Percentiles rank a stretch among this genome's conserved stretches.
Evolutionary conservation across 441 rosid genomes (phyloP).

Genomic region (Erodium trifolium): DNA sequence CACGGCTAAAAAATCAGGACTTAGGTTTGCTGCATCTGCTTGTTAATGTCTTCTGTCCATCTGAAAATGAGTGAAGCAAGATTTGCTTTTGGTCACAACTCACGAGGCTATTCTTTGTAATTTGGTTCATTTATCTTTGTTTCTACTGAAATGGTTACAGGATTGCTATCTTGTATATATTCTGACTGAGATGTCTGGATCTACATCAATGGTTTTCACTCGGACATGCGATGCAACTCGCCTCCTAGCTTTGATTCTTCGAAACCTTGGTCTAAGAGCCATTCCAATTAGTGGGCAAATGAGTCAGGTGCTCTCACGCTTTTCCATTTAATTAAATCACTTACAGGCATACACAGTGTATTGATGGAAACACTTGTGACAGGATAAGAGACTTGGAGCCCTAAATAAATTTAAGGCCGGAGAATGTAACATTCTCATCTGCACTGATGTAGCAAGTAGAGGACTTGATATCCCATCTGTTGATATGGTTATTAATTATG

Average conservation of each 20-base stretch:
- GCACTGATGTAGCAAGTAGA: slow-evolving; percentile 96
- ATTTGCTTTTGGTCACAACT: neutral
- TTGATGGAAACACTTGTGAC: slow-evolving; percentile 17
- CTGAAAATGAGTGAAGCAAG: neutral
- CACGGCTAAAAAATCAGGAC: neutral
- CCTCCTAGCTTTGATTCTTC: slow-evolving; percentile 61
- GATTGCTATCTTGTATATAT: slow-evolving; percentile 93
- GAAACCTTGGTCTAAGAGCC: slow-evolving; percentile 87
- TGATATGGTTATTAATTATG: slow-evolving; percentile 85
- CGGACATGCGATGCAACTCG: slow-evolving; percentile 88
- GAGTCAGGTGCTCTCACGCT: slow-evolving; percentile 51
- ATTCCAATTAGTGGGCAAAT: slow-evolving; percentile 96
- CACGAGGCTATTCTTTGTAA: neutral
- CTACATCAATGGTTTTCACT: slow-evolving; percentile 87
- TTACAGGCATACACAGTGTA: slow-evolving; percentile 7
- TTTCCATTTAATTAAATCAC: neutral
- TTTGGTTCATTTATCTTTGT: slow-evolving; percentile 1
- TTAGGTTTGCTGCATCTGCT: neutral
- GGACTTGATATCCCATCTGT: slow-evolving; percentile 96
- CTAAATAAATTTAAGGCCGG: slow-evolving; percentile 89
- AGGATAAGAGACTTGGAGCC: slow-evolving; percentile 97
- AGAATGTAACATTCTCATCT: slow-evolving; percentile 84
- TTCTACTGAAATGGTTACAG: slow-evolving; percentile 29
- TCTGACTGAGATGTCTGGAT: slow-evolving; percentile 63
- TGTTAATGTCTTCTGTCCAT: neutral